Evolutionary conservation across 352 stramenopile genomes (phyloP), one percentile per base, ranked within the genome.

Genomic region (Globisporangium spiculum): DNA sequence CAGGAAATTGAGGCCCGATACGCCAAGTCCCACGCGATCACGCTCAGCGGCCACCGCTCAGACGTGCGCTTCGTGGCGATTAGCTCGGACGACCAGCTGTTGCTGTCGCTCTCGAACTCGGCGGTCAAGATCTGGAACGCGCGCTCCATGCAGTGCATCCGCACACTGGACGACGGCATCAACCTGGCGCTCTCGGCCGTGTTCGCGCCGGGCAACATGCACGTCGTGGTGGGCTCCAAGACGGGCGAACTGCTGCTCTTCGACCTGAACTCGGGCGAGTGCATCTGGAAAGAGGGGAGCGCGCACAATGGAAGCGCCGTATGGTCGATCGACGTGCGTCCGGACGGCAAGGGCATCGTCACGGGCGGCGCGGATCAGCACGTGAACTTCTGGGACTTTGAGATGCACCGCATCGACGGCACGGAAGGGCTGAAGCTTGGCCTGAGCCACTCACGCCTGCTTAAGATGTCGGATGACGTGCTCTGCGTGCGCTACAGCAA

Each of bases 361-460:
- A 99, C 97, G 24, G 98, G 97, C 59, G 97, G 94, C 53, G 97
- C 97, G 9, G 98, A 99, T 72, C 97, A 99, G 71, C 86, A 91
- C 62, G 97, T 99, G 10, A 99, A 99, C 81, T 99, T 99, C 74
- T 99, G 97, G 97, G 91, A 99, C 70, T 94, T 99, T 70, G 96
- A 99, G 77, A 92, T 97, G 71, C 71, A 88, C 61, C 82, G 76
- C n/a, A 67, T 77, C 12, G 75, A 79, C 18, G 76, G 80, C 56
- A 77, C 65, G 46, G 84, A 80, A 4, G 73, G 69, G n/a, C 74
- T 94, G n/a, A 88, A 94, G 70, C 89, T 98, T 48, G 91, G 94
- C 41, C 73, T 99, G 34, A 91, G 93, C 46, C 97, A 99, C 75
- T 88, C 95, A 34, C 90, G 97, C 24, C 97, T 98, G 58, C 87